phyloP scores from a whole-genome alignment of 345 rosid genomes.

The Aethionema arabicum region DNA sequence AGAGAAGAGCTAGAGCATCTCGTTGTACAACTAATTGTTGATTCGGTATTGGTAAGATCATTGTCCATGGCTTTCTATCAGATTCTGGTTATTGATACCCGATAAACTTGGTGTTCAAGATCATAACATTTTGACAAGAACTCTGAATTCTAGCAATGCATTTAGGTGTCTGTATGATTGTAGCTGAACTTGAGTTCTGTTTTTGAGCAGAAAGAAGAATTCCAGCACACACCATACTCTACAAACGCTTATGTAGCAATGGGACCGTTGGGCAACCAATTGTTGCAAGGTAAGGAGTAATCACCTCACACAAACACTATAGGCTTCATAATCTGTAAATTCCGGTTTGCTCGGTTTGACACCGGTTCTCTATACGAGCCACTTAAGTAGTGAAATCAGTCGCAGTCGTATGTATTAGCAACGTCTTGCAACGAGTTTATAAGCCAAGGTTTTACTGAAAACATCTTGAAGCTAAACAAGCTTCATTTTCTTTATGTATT shows the following conservation, averaged over 20 bases:
- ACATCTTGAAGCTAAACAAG: no score
- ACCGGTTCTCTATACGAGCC: no score
- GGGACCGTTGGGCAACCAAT: conserved; percentile 75
- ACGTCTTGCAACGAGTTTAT: not conserved
- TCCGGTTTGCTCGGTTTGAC: not conserved
- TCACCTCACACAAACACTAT: not conserved
- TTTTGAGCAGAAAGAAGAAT: conserved; percentile 78
- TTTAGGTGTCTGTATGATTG: conserved; percentile 1
- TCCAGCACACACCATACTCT: conserved; percentile 89
- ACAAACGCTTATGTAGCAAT: conserved; percentile 85
- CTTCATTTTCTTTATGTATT: not conserved
- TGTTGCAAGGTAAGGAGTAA: conserved; percentile 66
- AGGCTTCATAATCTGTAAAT: conserved; percentile 5
- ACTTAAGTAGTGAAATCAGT: not conserved
- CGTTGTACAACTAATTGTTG: conserved; percentile 62
- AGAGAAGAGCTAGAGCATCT: conserved; percentile 80
- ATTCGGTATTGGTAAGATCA: conserved; percentile 64
- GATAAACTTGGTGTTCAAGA: not conserved
- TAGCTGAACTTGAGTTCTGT: not conserved
- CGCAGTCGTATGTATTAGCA: not conserved
- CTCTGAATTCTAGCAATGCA: conserved; percentile 5
- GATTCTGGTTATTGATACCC: not conserved
- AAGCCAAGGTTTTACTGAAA: no score
- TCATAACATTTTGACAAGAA: conserved; percentile 3
- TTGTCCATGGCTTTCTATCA: conserved; percentile 10